Evolutionary conservation across 768 basidiomycete species (phyloP).

Genomic region (Psilocybe cubensis): DNA sequence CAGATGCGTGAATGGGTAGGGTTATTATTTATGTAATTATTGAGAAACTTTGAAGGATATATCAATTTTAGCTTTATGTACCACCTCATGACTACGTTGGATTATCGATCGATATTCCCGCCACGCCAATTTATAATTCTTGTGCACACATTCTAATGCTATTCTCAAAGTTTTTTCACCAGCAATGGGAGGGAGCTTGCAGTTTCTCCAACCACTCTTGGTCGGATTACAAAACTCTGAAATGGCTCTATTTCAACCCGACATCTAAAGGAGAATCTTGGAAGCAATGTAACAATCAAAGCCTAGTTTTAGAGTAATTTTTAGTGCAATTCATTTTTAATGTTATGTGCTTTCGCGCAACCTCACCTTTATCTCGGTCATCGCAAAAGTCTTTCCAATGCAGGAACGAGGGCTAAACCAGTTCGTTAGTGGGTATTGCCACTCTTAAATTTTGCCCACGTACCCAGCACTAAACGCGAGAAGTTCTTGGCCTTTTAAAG

Average conservation of each 20-base stretch:
- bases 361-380: slow-evolving; percentile 61
- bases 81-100: not conserved
- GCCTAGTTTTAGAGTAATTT: slow-evolving; percentile 23
- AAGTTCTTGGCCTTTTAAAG: slow-evolving; percentile 43
- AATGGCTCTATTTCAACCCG: slow-evolving; percentile 59
- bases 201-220: slow-evolving; percentile 54
- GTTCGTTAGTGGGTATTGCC: slow-evolving; percentile 14
- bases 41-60: not conserved
- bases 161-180: slow-evolving; percentile 39
- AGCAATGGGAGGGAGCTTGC: slow-evolving; percentile 60
- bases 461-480: slow-evolving; percentile 66
- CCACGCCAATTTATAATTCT: not conserved
- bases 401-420: slow-evolving; percentile 57
- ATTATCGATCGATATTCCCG: not conserved
- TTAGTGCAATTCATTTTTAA: not conserved
- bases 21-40: slow-evolving; percentile 2
- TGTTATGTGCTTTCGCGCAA: not conserved
- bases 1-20: slow-evolving; percentile 18
- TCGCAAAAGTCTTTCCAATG: slow-evolving; percentile 61
- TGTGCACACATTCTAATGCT: not conserved
- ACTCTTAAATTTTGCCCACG: slow-evolving; percentile 16
- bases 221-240: slow-evolving; percentile 68
- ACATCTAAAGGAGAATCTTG: slow-evolving; percentile 57
- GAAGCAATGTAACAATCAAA: slow-evolving; percentile 52
- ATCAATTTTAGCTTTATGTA: not conserved